Percentiles rank a stretch among this genome's conserved stretches.
These are phyloP conservation scores for Trametes coccinea DNA, from an alignment of 768 basidiomycete species.

Conservation along the genomic window DNA sequence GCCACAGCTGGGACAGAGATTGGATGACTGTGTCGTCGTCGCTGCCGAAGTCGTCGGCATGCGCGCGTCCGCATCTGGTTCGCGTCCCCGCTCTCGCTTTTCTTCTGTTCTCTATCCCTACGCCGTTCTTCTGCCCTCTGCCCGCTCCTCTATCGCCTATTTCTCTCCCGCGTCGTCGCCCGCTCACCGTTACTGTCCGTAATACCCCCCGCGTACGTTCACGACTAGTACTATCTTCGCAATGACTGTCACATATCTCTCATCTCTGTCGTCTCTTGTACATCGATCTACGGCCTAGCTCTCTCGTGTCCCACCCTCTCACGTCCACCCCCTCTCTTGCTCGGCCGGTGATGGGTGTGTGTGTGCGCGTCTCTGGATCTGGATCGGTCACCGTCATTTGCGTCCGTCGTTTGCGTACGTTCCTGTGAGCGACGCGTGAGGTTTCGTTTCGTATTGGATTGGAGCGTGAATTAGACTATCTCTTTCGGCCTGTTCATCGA, in stretches of 20 bases:
- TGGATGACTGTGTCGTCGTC: background rate
- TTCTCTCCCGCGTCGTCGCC: background rate
- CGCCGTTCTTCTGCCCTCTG: background rate
- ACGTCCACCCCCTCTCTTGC: background rate
- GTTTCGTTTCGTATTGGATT: background rate
- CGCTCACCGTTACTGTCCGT: constrained; percentile 23
- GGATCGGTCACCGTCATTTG: background rate
- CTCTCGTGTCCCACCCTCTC: constrained; percentile 5
- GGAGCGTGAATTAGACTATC: background rate
- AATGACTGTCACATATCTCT: constrained; percentile 30
- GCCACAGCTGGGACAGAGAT: background rate
- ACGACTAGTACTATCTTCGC: constrained; percentile 31
- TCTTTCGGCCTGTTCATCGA: too few species aligned
- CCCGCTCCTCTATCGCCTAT: constrained; percentile 1
- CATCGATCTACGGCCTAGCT: constrained; percentile 25
- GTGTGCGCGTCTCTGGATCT: background rate
- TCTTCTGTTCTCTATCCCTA: background rate
- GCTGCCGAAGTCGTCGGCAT: background rate
- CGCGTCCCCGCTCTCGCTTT: background rate
- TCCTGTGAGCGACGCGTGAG: background rate
- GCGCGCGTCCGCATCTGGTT: background rate
- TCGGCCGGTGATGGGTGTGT: background rate
- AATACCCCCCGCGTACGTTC: constrained; percentile 28
- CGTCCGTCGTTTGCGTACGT: background rate
- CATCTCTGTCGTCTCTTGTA: constrained; percentile 25